A percentile compares a stretch with the other conserved stretches of the same genome.
These are phyloP conservation scores for Pythium angustatum DNA, from an alignment of 352 stramenopile species.

Conservation along the genomic window DNA sequence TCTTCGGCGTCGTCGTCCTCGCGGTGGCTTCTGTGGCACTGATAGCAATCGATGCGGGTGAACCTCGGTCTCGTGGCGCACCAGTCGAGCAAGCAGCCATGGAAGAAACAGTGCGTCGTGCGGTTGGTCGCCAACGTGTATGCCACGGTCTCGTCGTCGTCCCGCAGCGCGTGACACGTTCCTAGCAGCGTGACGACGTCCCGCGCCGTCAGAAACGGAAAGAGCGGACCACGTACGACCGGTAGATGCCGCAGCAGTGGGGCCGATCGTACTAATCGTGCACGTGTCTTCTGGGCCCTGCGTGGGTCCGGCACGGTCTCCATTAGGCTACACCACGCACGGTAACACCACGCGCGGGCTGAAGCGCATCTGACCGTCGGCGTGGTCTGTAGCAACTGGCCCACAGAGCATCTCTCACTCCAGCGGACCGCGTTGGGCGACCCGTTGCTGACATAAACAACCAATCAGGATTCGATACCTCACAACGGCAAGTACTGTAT, in stretches of 20 bases:
- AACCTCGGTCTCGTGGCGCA: background rate
- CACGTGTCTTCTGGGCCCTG: too few relatives aligned
- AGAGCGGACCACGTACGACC: background rate
- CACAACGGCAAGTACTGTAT: too few relatives aligned
- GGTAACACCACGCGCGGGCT: too few relatives aligned
- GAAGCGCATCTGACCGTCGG: too few relatives aligned
- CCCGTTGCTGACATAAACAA: too few relatives aligned
- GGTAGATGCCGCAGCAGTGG: background rate
- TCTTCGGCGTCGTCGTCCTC: background rate
- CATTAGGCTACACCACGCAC: too few relatives aligned
- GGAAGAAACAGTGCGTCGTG: background rate
- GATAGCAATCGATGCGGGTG: background rate
- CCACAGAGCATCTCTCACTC: too few relatives aligned
- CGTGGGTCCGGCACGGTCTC: too few relatives aligned
- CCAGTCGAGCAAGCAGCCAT: slow-evolving; percentile 1
- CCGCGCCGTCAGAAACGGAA: background rate
- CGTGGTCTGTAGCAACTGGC: too few relatives aligned
- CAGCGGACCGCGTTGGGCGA: too few relatives aligned
- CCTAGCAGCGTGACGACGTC: background rate
- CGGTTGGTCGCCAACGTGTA: background rate
- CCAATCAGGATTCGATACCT: too few relatives aligned
- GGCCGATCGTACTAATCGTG: too few relatives aligned
- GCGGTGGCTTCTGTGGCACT: background rate
- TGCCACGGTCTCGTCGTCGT: background rate
- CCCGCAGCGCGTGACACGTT: background rate